Conservation (phyloP, 345 rosid genomes). For the Durio zibethinus region DNA sequence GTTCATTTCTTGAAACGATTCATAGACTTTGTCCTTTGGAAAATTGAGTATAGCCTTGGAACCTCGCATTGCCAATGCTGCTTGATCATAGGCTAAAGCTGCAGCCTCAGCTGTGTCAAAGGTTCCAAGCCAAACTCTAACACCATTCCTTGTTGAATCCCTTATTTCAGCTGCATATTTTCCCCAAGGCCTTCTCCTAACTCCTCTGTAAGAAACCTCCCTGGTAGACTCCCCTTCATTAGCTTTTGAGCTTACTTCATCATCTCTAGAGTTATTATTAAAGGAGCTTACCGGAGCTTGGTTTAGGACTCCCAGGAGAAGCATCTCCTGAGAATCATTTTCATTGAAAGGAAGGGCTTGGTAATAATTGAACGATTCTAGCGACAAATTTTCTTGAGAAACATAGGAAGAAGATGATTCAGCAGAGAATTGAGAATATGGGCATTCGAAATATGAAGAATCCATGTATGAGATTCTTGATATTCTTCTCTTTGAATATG, state of each 20-base stretch:
- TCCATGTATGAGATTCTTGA: background rate
- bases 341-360: slow-evolving; percentile 46
- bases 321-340: slow-evolving; percentile 6
- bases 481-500: background rate
- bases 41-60: slow-evolving; percentile 50
- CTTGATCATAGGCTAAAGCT: slow-evolving; percentile 70
- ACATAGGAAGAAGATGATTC: slow-evolving; percentile 11
- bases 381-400: slow-evolving; percentile 25
- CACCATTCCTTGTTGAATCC: slow-evolving; percentile 62
- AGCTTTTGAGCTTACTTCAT: background rate
- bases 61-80: slow-evolving; percentile 61
- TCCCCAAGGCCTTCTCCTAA: slow-evolving; percentile 63
- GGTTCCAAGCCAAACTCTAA: slow-evolving; percentile 65
- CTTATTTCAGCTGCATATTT: slow-evolving; percentile 17
- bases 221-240: background rate
- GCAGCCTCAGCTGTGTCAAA: slow-evolving; percentile 63
- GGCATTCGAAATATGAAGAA: background rate
- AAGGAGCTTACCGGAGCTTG: background rate
- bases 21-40: slow-evolving; percentile 37
- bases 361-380: background rate
- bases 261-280: background rate
- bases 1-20: slow-evolving; percentile 46
- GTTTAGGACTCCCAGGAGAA: background rate
- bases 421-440: background rate
- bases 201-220: slow-evolving; percentile 23